Evolutionary conservation across 352 stramenopile genomes (phyloP).

Genomic region (Pseudoperonospora humuli): DNA sequence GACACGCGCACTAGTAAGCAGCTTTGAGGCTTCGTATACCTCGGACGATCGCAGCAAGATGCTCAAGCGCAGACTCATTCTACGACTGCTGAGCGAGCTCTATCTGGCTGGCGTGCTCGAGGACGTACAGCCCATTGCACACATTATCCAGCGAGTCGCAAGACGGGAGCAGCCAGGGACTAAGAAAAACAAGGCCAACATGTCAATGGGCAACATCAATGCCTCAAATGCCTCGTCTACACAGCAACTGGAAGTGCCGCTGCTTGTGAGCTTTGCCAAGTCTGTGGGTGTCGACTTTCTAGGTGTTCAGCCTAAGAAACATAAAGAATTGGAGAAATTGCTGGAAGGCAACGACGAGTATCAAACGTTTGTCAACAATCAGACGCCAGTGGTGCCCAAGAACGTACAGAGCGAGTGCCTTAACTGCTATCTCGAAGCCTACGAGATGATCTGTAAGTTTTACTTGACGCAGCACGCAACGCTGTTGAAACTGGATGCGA

Average conservation of each 20-base stretch:
- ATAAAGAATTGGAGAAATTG: conserved; percentile 43
- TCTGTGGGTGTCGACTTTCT: conserved; percentile 86
- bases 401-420: conserved; percentile 63
- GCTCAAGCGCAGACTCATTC: conserved; percentile 57
- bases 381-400: conserved; percentile 50
- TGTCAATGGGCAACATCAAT: conserved; percentile 9
- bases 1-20: conserved; percentile 37
- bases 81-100: conserved; percentile 81
- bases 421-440: conserved; percentile 82
- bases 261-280: conserved; percentile 94
- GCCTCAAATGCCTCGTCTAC: background rate
- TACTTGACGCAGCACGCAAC: conserved; percentile 86
- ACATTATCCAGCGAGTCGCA: conserved; percentile 73
- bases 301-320: conserved; percentile 55
- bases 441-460: conserved; percentile 82
- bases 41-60: conserved; percentile 71
- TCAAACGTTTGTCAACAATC: conserved; percentile 22
- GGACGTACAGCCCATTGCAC: conserved; percentile 64
- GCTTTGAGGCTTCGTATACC: conserved; percentile 50
- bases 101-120: conserved; percentile 72
- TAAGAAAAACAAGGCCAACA: conserved; percentile 36
- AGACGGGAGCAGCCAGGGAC: conserved; percentile 32
- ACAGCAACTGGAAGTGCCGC: conserved; percentile 85
- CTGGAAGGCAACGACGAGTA: conserved; percentile 33
- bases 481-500: conserved; percentile 88